Evolutionary conservation across 2,329 filamentous ascomycete genomes (phyloP), one percentile per base, ranked within the genome.

Genomic region (Elsinoe perseae): DNA sequence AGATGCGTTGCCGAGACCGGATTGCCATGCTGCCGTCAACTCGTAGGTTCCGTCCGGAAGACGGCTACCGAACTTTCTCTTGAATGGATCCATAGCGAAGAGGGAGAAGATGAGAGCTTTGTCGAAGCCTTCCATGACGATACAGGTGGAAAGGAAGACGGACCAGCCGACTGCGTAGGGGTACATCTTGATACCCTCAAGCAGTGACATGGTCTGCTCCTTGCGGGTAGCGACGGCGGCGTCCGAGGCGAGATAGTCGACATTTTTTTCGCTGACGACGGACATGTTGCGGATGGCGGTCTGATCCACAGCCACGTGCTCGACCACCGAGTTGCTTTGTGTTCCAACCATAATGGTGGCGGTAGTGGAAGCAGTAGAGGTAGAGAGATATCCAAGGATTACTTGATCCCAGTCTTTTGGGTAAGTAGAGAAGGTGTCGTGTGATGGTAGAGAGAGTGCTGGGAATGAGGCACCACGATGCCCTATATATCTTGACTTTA

Each of bases 1-100:
- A 50, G 78, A 78, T 25, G 79, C 81, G 56, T 81, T 81, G 5
- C 73, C 75, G 2, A 84, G 64, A 0, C 74, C 80, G 0, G 77
- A 76, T 64, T 83, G 80, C 81, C 81, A 84, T 0, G 75, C 70
- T 0, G 79, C 76, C 1, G 76, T 74, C 21, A 83, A 68, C 32
- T 74, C 69, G 56, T 77, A 78, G 25, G 70, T 72, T 1, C 68
- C 70, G 2, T 67, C 66, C 0, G 65, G 59, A 10, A 67, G 63
- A 21, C 66, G 69, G 0, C 67, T 59, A n/a, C 77, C 78, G 58
- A 75, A 81, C 8, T 55, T 43, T 18, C 59, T 42, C 38, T 64
- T 58, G 56, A 69, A 70, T 1, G 68, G 58, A 6, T 64, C 63
- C 2, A 65, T 64, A 5, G 64, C 70, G 50, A 66, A 68, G 36